Evolutionary conservation across 345 rosid species (phyloP).

Genomic region (Pseudoturritis turrita): DNA sequence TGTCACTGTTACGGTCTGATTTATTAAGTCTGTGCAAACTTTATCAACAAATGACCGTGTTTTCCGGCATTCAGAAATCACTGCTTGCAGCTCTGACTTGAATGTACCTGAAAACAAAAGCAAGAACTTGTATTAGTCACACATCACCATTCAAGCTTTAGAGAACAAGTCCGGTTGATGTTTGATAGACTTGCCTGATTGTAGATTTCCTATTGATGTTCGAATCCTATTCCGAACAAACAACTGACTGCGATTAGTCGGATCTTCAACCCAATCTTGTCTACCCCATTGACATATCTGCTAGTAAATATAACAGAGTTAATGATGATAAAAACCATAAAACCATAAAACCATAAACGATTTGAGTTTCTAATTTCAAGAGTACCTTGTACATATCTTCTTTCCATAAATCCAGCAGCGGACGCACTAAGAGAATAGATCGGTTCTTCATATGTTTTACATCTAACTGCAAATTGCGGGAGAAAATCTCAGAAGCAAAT

Average conservation of each 20-base stretch:
- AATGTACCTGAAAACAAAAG: slow-evolving; percentile 43
- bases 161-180: neutral
- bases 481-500: slow-evolving; percentile 64
- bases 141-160: neutral
- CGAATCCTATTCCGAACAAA: slow-evolving; percentile 88
- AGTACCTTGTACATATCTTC: slow-evolving; percentile 79
- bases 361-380: neutral
- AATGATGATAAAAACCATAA: neutral
- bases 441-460: slow-evolving; percentile 30
- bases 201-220: slow-evolving; percentile 48
- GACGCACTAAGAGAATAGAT: slow-evolving; percentile 71
- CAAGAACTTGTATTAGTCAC: neutral
- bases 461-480: slow-evolving; percentile 27
- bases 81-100: slow-evolving; percentile 59
- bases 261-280: slow-evolving; percentile 83
- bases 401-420: slow-evolving; percentile 67
- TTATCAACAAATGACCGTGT: slow-evolving; percentile 63
- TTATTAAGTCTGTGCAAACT: slow-evolving; percentile 47
- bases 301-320: neutral
- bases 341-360: neutral
- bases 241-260: slow-evolving; percentile 62
- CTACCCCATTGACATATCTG: slow-evolving; percentile 62
- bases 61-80: slow-evolving; percentile 65
- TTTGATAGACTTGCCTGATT: slow-evolving; percentile 52
- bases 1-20: slow-evolving; percentile 45